Evolutionary conservation across 1,139 yeast species (phyloP).

Genomic region (Yamadazyma buinensis): DNA sequence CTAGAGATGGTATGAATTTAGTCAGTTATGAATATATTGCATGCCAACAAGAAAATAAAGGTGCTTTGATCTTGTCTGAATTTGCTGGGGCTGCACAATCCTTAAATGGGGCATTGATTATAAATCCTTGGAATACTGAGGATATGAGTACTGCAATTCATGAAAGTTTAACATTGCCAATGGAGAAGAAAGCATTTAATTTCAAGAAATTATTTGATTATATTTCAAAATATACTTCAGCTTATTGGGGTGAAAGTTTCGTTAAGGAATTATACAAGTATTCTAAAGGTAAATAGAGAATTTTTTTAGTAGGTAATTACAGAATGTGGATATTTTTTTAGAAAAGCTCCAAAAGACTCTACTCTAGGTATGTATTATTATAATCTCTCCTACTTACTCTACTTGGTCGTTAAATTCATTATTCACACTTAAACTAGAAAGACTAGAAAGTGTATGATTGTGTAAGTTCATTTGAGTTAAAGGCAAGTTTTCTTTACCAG

Average conservation of each 20-base stretch:
- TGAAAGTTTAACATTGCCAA: slow-evolving; percentile 82
- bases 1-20: slow-evolving; percentile 98
- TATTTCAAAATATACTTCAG: slow-evolving; percentile 89
- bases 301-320: too few species aligned
- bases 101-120: slow-evolving; percentile 86
- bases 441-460: slow-evolving; percentile 23
- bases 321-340: too few species aligned
- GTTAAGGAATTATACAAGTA: slow-evolving; percentile 75
- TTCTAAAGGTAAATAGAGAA: slow-evolving; percentile 10
- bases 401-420: slow-evolving; percentile 25
- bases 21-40: slow-evolving; percentile 96
- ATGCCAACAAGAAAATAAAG: slow-evolving; percentile 84
- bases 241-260: slow-evolving; percentile 95
- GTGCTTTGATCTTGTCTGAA: slow-evolving; percentile 82
- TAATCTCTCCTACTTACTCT: too few species aligned
- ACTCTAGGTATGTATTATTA: too few species aligned
- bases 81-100: slow-evolving; percentile 99
- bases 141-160: slow-evolving; percentile 83
- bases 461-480: slow-evolving; percentile 34
- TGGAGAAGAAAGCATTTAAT: slow-evolving; percentile 72
- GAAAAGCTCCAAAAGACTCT: too few species aligned
- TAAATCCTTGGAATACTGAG: slow-evolving; percentile 98
- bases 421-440: slow-evolving; percentile 8
- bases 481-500: slow-evolving; percentile 17
- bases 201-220: slow-evolving; percentile 81